Percentiles rank a stretch among this genome's conserved stretches.
Evolutionary conservation across 2,329 filamentous ascomycete species (phyloP).

Genomic region (Pseudonectria buxi): DNA sequence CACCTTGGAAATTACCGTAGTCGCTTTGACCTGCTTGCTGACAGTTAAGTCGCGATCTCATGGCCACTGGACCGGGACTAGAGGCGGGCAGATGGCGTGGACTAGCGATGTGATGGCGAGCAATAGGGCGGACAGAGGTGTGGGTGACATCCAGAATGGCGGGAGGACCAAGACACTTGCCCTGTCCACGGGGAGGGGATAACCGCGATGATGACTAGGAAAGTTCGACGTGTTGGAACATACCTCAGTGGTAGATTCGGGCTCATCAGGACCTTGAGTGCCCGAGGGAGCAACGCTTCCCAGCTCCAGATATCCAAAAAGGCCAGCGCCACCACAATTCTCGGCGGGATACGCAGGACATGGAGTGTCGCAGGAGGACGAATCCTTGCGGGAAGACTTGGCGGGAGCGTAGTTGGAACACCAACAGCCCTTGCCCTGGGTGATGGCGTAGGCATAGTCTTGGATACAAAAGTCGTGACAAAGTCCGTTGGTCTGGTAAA

Average conservation of each 20-base stretch:
- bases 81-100: slow-evolving; percentile 3
- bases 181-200: slow-evolving; percentile 12
- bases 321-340: slow-evolving; percentile 53
- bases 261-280: slow-evolving; percentile 33
- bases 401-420: slow-evolving; percentile 64
- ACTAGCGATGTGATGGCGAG: slow-evolving; percentile 1
- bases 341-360: slow-evolving; percentile 67
- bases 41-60: slow-evolving; percentile 23
- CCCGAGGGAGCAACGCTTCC: slow-evolving; percentile 45
- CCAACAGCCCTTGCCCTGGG: slow-evolving; percentile 63
- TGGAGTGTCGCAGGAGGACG: slow-evolving; percentile 42
- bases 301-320: slow-evolving; percentile 62
- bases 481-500: slow-evolving; percentile 63
- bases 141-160: slow-evolving; percentile 3
- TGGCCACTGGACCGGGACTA: slow-evolving; percentile 12
- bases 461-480: slow-evolving; percentile 54
- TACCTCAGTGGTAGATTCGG: slow-evolving; percentile 22
- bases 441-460: slow-evolving; percentile 59
- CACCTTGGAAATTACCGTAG: slow-evolving; percentile 25
- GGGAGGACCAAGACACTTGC: slow-evolving; percentile 16
- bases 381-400: slow-evolving; percentile 31
- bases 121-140: not conserved
- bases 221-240: slow-evolving; percentile 11
- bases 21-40: slow-evolving; percentile 21
- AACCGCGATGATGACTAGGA: slow-evolving; percentile 12